These are phyloP conservation scores for Fusarium scirpi DNA, from an alignment of 2,329 filamentous ascomycete species.

Conservation along the genomic window DNA sequence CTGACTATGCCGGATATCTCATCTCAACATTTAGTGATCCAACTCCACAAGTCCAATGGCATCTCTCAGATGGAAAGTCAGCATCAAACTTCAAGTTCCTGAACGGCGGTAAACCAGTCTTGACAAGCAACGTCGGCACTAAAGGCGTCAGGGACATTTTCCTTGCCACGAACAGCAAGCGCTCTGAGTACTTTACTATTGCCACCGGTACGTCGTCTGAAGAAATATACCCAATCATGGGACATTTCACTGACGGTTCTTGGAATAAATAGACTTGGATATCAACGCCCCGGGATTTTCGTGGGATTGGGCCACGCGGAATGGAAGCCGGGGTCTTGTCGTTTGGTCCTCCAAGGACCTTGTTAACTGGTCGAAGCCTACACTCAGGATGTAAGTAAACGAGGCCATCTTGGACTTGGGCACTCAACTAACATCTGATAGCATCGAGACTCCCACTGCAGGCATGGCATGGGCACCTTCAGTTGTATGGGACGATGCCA, in stretches of 20 bases:
- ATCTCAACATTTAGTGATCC: conserved; percentile 53
- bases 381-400: conserved; percentile 19
- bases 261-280: conserved; percentile 50
- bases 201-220: conserved; percentile 49
- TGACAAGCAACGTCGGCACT: conserved; percentile 51
- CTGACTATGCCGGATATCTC: conserved; percentile 49
- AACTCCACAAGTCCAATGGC: conserved; percentile 49
- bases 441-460: conserved; percentile 50
- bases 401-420: rapidly evolving
- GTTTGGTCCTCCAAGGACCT: conserved; percentile 54
- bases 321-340: conserved; percentile 53
- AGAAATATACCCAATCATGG: rapidly evolving
- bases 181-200: conserved; percentile 52
- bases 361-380: conserved; percentile 51
- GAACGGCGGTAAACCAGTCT: conserved; percentile 50
- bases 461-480: conserved; percentile 56
- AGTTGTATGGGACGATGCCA: conserved; percentile 52
- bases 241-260: neutral
- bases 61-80: conserved; percentile 51
- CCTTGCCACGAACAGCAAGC: conserved; percentile 50
- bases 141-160: conserved; percentile 53
- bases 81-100: conserved; percentile 50
- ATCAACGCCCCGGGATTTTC: conserved; percentile 52
- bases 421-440: conserved; percentile 22
- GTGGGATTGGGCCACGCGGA: conserved; percentile 53